These are phyloP conservation scores for Tulasnella sp. DNA, from an alignment of 768 basidiomycete genomes.

Conservation along the genomic window DNA sequence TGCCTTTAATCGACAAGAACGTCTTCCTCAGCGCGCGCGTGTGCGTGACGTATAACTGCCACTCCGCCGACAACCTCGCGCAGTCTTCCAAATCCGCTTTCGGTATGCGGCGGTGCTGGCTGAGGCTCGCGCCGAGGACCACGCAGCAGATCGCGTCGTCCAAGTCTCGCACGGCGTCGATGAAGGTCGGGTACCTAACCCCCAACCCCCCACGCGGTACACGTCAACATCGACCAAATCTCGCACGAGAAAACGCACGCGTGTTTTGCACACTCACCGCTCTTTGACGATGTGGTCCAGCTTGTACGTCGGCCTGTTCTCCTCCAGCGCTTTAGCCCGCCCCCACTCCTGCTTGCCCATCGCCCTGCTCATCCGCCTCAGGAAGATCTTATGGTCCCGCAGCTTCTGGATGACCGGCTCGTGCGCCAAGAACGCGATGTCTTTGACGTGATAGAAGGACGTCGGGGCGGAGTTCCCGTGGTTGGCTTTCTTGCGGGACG, in stretches of 20 bases:
- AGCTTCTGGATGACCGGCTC: slow-evolving; percentile 93
- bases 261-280: slow-evolving; percentile 65
- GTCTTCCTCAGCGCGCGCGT: slow-evolving; percentile 81
- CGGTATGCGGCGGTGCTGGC: slow-evolving; percentile 80
- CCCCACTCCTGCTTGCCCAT: slow-evolving; percentile 95
- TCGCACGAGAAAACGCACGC: too few relatives aligned
- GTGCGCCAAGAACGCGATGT: slow-evolving; percentile 95
- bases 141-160: slow-evolving; percentile 97
- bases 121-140: slow-evolving; percentile 88
- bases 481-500: slow-evolving; percentile 89
- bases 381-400: slow-evolving; percentile 96
- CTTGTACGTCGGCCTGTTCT: slow-evolving; percentile 87
- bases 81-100: slow-evolving; percentile 88
- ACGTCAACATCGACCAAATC: slow-evolving; percentile 47
- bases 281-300: slow-evolving; percentile 98
- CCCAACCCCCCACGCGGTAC: slow-evolving; percentile 84
- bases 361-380: slow-evolving; percentile 92
- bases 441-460: slow-evolving; percentile 97
- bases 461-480: slow-evolving; percentile 97
- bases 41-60: slow-evolving; percentile 96
- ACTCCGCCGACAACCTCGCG: slow-evolving; percentile 86
- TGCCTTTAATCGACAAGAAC: slow-evolving; percentile 96
- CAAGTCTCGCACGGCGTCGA: slow-evolving; percentile 92
- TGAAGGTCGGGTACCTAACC: slow-evolving; percentile 99
- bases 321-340: slow-evolving; percentile 89